Conservation (phyloP, 495 filamentous ascomycete genomes). For the Trichoderma parareesei region DNA sequence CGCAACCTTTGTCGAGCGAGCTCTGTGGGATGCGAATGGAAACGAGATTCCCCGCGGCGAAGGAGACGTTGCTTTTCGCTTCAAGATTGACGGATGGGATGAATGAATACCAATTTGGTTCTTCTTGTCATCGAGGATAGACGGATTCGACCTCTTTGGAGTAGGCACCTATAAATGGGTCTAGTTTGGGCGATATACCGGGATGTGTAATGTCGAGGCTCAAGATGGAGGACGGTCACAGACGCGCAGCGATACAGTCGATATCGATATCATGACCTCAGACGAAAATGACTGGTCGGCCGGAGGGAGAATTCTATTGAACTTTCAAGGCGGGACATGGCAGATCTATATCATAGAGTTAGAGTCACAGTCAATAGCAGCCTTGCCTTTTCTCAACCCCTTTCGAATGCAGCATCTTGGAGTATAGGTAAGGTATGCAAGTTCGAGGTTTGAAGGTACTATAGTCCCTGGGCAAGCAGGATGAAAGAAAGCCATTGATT, state of each 20-base stretch:
- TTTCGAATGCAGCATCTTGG: too few relatives aligned
- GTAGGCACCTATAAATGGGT: neutral
- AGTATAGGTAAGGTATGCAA: too few relatives aligned
- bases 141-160: neutral
- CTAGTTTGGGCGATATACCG: neutral
- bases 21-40: constrained; percentile 64
- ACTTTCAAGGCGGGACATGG: too few relatives aligned
- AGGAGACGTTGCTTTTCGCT: constrained; percentile 56
- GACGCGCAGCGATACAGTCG: neutral
- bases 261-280: too few relatives aligned
- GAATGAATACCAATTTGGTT: neutral
- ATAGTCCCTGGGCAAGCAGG: neutral
- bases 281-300: too few relatives aligned
- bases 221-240: neutral
- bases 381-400: too few relatives aligned
- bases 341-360: too few relatives aligned
- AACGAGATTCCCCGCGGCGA: constrained; percentile 49
- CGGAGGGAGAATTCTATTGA: too few relatives aligned
- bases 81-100: constrained; percentile 49
- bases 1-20: constrained; percentile 75
- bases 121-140: neutral
- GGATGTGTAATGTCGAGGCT: neutral
- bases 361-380: too few relatives aligned
- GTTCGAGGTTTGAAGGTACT: too few relatives aligned
- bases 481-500: neutral